Conservation (phyloP, 805 yeast species). For the Brettanomyces custersianus region DNA sequence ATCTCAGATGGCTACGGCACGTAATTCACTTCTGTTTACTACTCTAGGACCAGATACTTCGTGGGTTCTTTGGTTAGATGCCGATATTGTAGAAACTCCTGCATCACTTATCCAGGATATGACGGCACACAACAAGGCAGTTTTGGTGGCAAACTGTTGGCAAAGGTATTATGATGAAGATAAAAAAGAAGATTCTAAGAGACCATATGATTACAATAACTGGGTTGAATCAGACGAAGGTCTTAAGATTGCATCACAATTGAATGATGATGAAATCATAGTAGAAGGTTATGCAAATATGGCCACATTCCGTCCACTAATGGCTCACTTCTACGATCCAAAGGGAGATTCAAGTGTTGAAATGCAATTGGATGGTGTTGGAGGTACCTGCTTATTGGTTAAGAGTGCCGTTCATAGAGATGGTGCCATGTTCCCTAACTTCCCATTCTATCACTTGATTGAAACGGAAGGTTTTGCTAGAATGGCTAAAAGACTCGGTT, state of each 20-base stretch:
- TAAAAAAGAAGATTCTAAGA: conserved; percentile 43
- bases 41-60: conserved; percentile 82
- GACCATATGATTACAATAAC: conserved; percentile 94
- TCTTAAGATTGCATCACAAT: conserved; percentile 53
- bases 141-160: conserved; percentile 86
- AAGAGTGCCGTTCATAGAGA: conserved; percentile 98
- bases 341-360: conserved; percentile 54
- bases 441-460: conserved; percentile 92
- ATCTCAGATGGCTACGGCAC: conserved; percentile 83
- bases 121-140: conserved; percentile 76
- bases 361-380: conserved; percentile 92
- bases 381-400: conserved; percentile 93
- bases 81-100: conserved; percentile 90
- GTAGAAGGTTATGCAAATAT: conserved; percentile 92
- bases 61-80: conserved; percentile 96
- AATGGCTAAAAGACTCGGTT: conserved; percentile 93
- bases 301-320: conserved; percentile 88
- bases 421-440: conserved; percentile 99
- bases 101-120: conserved; percentile 76
- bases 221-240: conserved; percentile 90
- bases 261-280: conserved; percentile 84
- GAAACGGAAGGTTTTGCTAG: conserved; percentile 99
- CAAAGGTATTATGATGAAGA: conserved; percentile 65
- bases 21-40: conserved; percentile 85
- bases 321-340: conserved; percentile 80